Evolutionary conservation across 805 yeast genomes (phyloP).

Genomic region (Blastobotrys mokoenaii): DNA sequence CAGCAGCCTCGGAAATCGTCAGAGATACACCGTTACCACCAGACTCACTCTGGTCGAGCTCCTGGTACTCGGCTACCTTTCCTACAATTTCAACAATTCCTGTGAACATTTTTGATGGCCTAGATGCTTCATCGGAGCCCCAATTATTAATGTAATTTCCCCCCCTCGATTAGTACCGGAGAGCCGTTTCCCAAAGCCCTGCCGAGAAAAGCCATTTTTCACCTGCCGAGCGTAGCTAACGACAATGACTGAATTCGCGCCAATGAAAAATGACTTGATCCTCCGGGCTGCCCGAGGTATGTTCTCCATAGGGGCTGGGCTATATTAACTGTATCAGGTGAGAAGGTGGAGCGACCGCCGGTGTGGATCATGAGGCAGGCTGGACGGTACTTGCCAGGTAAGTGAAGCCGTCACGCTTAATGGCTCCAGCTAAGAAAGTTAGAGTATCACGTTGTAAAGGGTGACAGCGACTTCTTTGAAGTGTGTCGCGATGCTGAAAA

Average conservation of each 20-base stretch:
- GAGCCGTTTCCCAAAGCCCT: too few relatives aligned
- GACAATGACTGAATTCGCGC: constrained; percentile 45
- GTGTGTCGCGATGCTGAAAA: constrained; percentile 92
- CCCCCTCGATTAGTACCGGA: too few relatives aligned
- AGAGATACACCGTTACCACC: constrained; percentile 75
- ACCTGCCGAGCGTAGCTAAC: background rate
- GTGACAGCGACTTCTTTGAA: constrained; percentile 79
- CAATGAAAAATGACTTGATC: constrained; percentile 80
- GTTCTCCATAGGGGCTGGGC: background rate
- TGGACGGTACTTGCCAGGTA: constrained; percentile 61
- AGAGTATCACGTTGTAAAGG: constrained; percentile 82
- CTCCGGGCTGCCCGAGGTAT: constrained; percentile 79
- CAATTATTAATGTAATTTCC: too few relatives aligned
- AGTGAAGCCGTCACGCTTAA: too few relatives aligned
- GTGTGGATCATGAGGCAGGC: constrained; percentile 98
- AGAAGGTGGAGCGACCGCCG: constrained; percentile 92
- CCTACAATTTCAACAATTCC: constrained; percentile 89
- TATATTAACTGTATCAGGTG: constrained; percentile 31
- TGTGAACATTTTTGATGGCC: constrained; percentile 62
- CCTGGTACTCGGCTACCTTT: constrained; percentile 41
- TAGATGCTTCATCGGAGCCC: background rate
- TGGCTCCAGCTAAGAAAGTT: too few relatives aligned
- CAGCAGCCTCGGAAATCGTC: constrained; percentile 50
- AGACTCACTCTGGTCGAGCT: constrained; percentile 39
- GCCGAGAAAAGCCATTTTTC: too few relatives aligned